These are phyloP conservation scores for Crucibulum laeve DNA, from an alignment of 768 basidiomycete species.

Conservation along the genomic window DNA sequence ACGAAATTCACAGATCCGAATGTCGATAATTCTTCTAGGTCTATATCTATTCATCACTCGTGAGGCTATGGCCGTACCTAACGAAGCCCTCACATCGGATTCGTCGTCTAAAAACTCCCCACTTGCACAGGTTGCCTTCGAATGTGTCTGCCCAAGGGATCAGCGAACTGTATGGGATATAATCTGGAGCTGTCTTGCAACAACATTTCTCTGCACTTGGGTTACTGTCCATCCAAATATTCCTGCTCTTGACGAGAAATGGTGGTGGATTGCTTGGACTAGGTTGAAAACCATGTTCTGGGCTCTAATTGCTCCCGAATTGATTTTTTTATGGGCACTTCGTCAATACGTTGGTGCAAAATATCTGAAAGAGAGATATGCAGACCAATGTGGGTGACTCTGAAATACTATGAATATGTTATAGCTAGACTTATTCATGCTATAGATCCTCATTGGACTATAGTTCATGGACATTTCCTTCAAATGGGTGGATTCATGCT, in stretches of 20 bases:
- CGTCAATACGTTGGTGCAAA: slow-evolving; percentile 17
- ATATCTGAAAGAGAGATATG: neutral
- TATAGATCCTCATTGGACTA: slow-evolving; percentile 9
- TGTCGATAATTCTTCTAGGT: too few relatives aligned
- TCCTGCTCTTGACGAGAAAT: slow-evolving; percentile 11
- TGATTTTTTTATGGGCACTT: slow-evolving; percentile 20
- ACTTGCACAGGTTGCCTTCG: too few relatives aligned
- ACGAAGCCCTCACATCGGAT: too few relatives aligned
- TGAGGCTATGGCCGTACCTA: too few relatives aligned
- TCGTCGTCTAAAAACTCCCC: too few relatives aligned
- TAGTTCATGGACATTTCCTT: slow-evolving; percentile 8
- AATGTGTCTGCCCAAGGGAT: too few relatives aligned
- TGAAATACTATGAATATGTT: too few relatives aligned
- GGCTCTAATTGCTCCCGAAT: slow-evolving; percentile 20
- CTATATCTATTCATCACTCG: too few relatives aligned
- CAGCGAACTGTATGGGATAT: slow-evolving; percentile 14
- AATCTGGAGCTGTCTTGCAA: slow-evolving; percentile 19
- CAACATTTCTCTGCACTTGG: slow-evolving; percentile 25
- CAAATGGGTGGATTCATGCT: slow-evolving; percentile 16
- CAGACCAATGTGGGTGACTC: neutral
- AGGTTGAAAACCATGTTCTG: slow-evolving; percentile 12
- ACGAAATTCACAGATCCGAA: too few relatives aligned
- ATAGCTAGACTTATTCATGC: too few relatives aligned
- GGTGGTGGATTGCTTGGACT: slow-evolving; percentile 1
- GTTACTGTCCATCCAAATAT: slow-evolving; percentile 23